Evolutionary conservation across 192 early-diverging fungal species (phyloP), one percentile per base, ranked within the genome.

Genomic region (Umbelopsis sp.): DNA sequence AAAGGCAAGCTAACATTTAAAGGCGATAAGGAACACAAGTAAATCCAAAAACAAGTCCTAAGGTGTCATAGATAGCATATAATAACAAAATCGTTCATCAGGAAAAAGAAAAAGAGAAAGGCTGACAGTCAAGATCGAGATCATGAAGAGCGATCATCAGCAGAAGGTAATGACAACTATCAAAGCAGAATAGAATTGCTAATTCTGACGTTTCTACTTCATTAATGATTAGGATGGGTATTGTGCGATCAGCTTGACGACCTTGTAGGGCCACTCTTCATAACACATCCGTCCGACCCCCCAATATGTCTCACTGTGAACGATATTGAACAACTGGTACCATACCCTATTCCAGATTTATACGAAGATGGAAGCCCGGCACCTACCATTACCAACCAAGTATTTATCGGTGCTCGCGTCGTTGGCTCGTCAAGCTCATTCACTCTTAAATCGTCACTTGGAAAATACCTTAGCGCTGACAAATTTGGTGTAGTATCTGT

Each of bases 401-500:
- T 94, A 7, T 87, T 92, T 74, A 83, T 94, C 21, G 88, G 84
- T 1, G 82, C 87, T 20, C 81, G 86, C 20, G 82, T 92, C 6
- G 84, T 90, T 12, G 89, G 85, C 5, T 75, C 84, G 8, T 71
- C 85, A 34, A 78, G 79, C 75, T 51, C 84, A 31, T 71, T 87
- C 25, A 82, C 87, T 5, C 71, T 94, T 69, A 92, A 90, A 65
- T 85, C 89, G 0, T 85, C 77, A 22, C 78, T 81, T 43, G 90
- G 89, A 36, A 84, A 84, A 66, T 94, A 93, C 75, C 78, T 94
- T 16, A 80, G 88, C 21, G 82, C 85, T 4, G 94, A 95, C 84
- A 92, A 93, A 51, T 90, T 95, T 77, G 94, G 93, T 8, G 84
- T 91, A n/a, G 91, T 93, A 6, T 69, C 81, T 6, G 87, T 86